A percentile compares a stretch with the other conserved stretches of the same genome.
phyloP scores from a whole-genome alignment of 257 asterid species.

The Voacanga thouarsii region DNA sequence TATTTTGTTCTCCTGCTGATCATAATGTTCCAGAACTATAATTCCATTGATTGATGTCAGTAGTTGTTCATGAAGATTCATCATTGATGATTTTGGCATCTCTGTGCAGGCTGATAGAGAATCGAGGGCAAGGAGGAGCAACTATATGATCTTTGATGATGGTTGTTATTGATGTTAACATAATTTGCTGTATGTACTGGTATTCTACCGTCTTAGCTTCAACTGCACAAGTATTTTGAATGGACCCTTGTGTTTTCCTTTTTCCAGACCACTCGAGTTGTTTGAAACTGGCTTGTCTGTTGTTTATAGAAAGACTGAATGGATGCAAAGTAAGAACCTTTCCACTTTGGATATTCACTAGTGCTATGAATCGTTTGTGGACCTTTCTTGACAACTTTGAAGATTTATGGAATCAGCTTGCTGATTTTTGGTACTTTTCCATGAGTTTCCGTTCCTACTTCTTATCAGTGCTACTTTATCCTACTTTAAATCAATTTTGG shows the following conservation, averaged over 20 bases:
- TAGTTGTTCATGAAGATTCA: background rate
- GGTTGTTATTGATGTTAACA: slow-evolving; percentile 24
- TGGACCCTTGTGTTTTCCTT: background rate
- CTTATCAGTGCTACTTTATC: background rate
- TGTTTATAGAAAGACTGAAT: background rate
- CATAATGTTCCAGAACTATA: background rate
- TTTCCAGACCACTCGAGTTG: background rate
- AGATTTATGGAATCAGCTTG: background rate
- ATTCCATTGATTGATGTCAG: background rate
- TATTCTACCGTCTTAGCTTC: background rate
- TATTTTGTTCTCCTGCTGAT: background rate
- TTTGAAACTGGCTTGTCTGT: background rate
- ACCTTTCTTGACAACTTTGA: slow-evolving; percentile 1
- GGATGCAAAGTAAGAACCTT: background rate
- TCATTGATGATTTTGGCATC: background rate
- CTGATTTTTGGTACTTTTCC: background rate
- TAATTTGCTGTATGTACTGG: background rate
- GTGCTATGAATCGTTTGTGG: slow-evolving; percentile 5
- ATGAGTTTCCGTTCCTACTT: background rate
- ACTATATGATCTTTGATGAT: slow-evolving; percentile 58
- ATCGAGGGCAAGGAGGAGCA: slow-evolving; percentile 66
- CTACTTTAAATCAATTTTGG: background rate
- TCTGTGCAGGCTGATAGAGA: slow-evolving; percentile 72
- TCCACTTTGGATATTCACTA: background rate
- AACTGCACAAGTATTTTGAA: slow-evolving; percentile 1